Evolutionary conservation across 2,329 filamentous ascomycete species (phyloP), one percentile per base, ranked within the genome.

Genomic region (Penicillium corylophilum): DNA sequence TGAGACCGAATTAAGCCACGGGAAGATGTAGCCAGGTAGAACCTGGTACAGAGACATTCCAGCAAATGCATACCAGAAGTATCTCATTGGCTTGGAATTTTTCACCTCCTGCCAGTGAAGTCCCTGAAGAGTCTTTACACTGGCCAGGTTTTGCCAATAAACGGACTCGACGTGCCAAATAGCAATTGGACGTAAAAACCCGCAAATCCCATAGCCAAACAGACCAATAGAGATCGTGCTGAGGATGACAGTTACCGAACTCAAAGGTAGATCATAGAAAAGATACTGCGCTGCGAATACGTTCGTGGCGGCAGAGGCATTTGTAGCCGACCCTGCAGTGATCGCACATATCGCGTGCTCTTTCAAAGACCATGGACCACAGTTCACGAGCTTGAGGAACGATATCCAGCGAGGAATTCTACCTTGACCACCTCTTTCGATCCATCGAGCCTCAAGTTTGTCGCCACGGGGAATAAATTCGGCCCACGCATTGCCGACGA

Each of bases 91-190:
- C 57, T 79, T 79, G 0, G 77, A 79, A 55, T 74, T 69, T 60
- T 77, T 78, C 26, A 80, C 16, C 0, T 75, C 62, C 41, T 82
- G 73, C 77, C 79, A 82, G 56, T 83, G 80, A 4, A 83, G 70
- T 0, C 78, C 77, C 53, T 82, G 80, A 7, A 82, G 74, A 0
- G 74, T 76, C 56, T 81, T 82, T 46, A 82, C 78, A 0, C 74
- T 77, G 0, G 80, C 80, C 3, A 82, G 62, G 6, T 71, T 79
- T 29, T 71, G 69, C 81, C 81, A 83, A 65, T 81, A 83, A 2
- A 83, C 80, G 2, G 79, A 74, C 12, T 83, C 80, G 4, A 79
- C 76, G 46, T 81, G 79, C 73, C 78, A 83, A 8, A 83, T 79
- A 1, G 74, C 72, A 33, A 83, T 73, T 0, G 80, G 80, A 0